Percentiles rank a stretch among this genome's conserved stretches.
These are phyloP conservation scores for Colletotrichum sp. DNA, from an alignment of 2,329 filamentous ascomycete species.

Conservation along the genomic window DNA sequence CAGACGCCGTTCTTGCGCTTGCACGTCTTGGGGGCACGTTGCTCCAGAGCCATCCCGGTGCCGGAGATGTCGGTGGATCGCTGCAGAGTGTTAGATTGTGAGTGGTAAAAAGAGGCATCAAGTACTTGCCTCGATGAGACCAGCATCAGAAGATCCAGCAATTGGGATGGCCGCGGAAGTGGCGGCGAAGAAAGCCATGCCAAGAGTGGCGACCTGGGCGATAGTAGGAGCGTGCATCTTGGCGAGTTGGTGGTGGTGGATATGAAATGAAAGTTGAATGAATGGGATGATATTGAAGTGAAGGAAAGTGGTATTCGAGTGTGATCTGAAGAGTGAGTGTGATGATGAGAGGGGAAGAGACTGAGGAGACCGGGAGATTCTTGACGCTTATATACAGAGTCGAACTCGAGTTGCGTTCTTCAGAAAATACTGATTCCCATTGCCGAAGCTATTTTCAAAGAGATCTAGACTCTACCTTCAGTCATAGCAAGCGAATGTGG, in stretches of 20 bases:
- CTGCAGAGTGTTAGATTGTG: background rate
- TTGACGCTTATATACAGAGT: background rate
- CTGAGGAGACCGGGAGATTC: background rate
- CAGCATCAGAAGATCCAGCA: background rate
- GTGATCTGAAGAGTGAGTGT: background rate
- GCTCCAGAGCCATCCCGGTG: background rate
- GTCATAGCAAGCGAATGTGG: background rate
- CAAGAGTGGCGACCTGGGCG: constrained; percentile 12
- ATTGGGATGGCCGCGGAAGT: background rate
- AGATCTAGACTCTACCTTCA: background rate
- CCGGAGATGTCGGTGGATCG: background rate
- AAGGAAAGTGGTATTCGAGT: background rate
- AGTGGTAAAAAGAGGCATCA: rapidly evolving
- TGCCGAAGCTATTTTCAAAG: background rate
- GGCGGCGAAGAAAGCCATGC: constrained; percentile 16
- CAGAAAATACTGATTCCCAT: rapidly evolving
- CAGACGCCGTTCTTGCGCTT: background rate
- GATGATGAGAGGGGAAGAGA: background rate
- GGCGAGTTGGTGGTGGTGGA: background rate
- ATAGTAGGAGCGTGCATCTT: constrained; percentile 15
- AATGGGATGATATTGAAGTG: background rate
- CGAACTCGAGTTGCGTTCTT: background rate
- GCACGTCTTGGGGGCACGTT: background rate
- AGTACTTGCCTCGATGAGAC: background rate
- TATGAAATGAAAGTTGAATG: background rate